Percentiles rank a stretch among this genome's conserved stretches.
Evolutionary conservation across 371 early-diverging fungal species (phyloP).

Genomic region (Mortierella sp.): DNA sequence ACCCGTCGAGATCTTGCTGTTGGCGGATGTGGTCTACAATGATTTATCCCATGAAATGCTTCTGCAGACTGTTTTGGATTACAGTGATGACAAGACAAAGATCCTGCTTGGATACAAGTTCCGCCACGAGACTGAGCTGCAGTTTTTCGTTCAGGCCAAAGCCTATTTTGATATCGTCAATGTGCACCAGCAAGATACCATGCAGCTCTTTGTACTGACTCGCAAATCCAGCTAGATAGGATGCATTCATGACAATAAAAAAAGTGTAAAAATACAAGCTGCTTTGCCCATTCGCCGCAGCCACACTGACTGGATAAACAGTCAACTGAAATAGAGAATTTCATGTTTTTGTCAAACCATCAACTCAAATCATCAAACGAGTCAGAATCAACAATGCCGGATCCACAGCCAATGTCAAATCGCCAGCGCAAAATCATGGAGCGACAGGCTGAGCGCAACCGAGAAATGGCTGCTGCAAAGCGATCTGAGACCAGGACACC

Average conservation of each 20-base stretch:
- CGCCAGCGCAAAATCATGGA: conserved; percentile 56
- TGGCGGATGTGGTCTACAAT: conserved; percentile 57
- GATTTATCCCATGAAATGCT: conserved; percentile 47
- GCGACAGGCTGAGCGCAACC: conserved; percentile 47
- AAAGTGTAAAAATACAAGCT: neutral
- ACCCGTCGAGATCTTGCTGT: conserved; percentile 49
- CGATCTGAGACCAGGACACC: conserved; percentile 72
- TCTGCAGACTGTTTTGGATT: conserved; percentile 51
- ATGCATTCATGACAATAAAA: neutral
- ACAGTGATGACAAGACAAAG: conserved; percentile 48
- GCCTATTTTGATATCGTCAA: conserved; percentile 36
- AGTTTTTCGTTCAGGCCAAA: conserved; percentile 54
- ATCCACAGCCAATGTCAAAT: conserved; percentile 45
- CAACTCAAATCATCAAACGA: neutral
- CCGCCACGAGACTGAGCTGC: conserved; percentile 48
- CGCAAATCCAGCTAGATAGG: conserved; percentile 22
- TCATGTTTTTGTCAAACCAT: neutral
- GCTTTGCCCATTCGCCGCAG: conserved; percentile 1
- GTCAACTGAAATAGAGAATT: neutral
- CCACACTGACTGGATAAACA: neutral
- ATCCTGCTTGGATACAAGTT: conserved; percentile 57
- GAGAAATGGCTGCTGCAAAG: conserved; percentile 39
- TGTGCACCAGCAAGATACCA: conserved; percentile 55
- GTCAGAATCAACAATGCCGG: conserved; percentile 19
- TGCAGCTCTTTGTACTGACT: conserved; percentile 56